Conservation (phyloP, 805 yeast species). For the Zygoascus ofunaensis region DNA sequence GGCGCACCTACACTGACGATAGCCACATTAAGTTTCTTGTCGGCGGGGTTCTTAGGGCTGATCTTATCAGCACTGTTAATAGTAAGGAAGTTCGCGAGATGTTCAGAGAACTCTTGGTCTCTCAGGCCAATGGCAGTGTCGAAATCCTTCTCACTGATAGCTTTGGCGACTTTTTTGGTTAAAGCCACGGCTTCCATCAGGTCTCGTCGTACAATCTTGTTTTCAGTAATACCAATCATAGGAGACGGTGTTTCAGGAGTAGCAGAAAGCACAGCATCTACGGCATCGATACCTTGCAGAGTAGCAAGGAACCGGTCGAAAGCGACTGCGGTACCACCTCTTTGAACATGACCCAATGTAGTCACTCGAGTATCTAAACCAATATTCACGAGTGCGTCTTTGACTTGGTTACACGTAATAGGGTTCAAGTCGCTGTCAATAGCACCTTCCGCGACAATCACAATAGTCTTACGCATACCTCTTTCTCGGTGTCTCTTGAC, state of each 20-base stretch:
- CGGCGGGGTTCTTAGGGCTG: constrained; percentile 48
- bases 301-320: constrained; percentile 88
- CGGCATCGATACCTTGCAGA: constrained; percentile 95
- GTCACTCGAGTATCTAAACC: constrained; percentile 94
- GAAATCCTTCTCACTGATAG: constrained; percentile 71
- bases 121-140: constrained; percentile 79
- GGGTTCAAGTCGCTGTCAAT: constrained; percentile 72
- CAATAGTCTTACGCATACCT: constrained; percentile 91
- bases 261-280: constrained; percentile 77
- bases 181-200: constrained; percentile 81
- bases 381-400: constrained; percentile 68
- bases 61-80: constrained; percentile 62
- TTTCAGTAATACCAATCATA: constrained; percentile 82
- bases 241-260: constrained; percentile 93
- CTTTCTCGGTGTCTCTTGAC: constrained; percentile 69
- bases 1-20: constrained; percentile 94
- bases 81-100: constrained; percentile 60
- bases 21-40: constrained; percentile 63
- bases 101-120: constrained; percentile 81
- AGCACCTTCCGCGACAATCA: constrained; percentile 98
- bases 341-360: constrained; percentile 92
- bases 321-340: constrained; percentile 98
- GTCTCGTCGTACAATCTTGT: constrained; percentile 75
- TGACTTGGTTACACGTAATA: constrained; percentile 71
- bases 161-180: constrained; percentile 84